Evolutionary conservation across 108 stramenopile species (phyloP).

Genomic region (Fistulifera pelliculosa): DNA sequence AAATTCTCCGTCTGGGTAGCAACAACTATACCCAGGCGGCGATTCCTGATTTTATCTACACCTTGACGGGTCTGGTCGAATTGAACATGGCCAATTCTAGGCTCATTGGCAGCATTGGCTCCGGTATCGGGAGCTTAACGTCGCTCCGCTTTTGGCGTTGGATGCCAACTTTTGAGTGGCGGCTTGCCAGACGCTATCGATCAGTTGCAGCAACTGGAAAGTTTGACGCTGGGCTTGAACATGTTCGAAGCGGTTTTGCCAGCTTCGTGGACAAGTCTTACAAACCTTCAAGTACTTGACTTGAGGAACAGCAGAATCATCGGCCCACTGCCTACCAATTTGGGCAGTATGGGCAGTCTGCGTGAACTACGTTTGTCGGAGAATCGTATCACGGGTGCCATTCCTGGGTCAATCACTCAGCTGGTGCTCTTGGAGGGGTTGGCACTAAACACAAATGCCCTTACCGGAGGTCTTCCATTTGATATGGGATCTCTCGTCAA

Average conservation of each 20-base stretch:
- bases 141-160: slow-evolving; percentile 21
- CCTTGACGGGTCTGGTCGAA: slow-evolving; percentile 3
- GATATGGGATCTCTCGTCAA: slow-evolving; percentile 14
- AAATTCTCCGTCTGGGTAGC: not conserved
- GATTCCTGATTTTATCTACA: slow-evolving; percentile 12
- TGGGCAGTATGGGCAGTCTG: slow-evolving; percentile 12
- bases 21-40: not conserved
- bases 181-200: slow-evolving; percentile 2
- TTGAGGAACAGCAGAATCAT: not conserved
- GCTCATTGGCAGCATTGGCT: too few relatives aligned
- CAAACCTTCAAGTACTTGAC: not conserved
- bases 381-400: slow-evolving; percentile 12
- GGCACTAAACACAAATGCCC: slow-evolving; percentile 7
- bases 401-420: not conserved
- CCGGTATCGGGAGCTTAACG: slow-evolving; percentile 21
- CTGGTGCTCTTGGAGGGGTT: not conserved
- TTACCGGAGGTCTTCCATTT: slow-evolving; percentile 30
- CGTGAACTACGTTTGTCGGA: slow-evolving; percentile 19
- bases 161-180: slow-evolving; percentile 5
- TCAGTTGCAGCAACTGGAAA: not conserved
- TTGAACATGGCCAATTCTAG: not conserved
- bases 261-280: slow-evolving; percentile 1
- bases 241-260: not conserved
- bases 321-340: not conserved
- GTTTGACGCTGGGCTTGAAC: not conserved